A percentile compares a stretch with the other conserved stretches of the same genome.
Evolutionary conservation across 2,329 filamentous ascomycete species (phyloP).

Genomic region (Neofusicoccum laricinum): DNA sequence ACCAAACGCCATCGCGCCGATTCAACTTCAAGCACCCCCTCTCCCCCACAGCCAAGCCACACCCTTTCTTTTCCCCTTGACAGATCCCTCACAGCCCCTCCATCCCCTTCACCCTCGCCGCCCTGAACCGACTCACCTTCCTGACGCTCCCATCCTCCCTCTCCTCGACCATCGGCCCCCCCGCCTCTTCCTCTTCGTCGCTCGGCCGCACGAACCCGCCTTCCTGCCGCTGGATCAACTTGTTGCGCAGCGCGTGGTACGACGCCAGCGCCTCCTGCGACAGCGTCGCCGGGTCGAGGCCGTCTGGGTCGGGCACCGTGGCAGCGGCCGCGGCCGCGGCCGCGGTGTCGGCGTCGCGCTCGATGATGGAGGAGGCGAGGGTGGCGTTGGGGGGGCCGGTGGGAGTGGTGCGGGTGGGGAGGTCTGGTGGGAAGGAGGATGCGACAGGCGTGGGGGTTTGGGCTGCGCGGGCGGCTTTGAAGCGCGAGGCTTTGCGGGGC

Average conservation of each 20-base stretch:
- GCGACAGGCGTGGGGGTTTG: neutral
- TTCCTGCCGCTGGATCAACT: constrained; percentile 77
- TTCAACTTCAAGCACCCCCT: neutral
- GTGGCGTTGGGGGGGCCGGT: constrained; percentile 46
- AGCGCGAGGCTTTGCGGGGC: constrained; percentile 34
- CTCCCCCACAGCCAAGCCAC: neutral
- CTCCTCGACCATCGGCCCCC: constrained; percentile 66
- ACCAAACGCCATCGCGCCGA: no score
- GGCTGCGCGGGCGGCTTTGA: constrained; percentile 30
- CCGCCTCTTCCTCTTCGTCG: constrained; percentile 63
- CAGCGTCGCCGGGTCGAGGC: constrained; percentile 67
- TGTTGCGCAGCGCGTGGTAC: constrained; percentile 79
- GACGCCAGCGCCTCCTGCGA: constrained; percentile 76
- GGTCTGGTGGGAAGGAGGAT: constrained; percentile 3
- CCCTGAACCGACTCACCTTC: constrained; percentile 71
- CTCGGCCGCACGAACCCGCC: constrained; percentile 68
- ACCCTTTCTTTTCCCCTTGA: no score
- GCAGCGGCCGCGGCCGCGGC: constrained; percentile 8
- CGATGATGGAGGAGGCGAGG: constrained; percentile 58
- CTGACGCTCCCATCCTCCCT: constrained; percentile 58
- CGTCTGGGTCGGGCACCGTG: constrained; percentile 36
- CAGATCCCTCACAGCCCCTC: constrained; percentile 13
- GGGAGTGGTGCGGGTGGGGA: constrained; percentile 30
- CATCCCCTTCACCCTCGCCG: constrained; percentile 55
- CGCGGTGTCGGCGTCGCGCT: constrained; percentile 42